Evolutionary conservation across 768 basidiomycete genomes (phyloP).

Genomic region (Cystobasidium tubakii): DNA sequence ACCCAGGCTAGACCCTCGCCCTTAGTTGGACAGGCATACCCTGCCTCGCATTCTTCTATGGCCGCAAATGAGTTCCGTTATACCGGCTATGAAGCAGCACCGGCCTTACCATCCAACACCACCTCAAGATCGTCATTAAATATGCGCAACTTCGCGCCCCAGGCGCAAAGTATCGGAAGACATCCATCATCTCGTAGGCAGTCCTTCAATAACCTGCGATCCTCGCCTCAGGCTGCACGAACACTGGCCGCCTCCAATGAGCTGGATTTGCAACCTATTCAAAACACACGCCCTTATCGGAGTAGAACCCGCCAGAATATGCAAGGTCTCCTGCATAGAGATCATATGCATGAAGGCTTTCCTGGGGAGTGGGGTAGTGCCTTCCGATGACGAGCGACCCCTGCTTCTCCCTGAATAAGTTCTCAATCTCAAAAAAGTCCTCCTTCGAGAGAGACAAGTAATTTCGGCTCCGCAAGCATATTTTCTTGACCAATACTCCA

Average conservation of each 20-base stretch:
- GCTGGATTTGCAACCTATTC: no score
- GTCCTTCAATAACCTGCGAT: neutral
- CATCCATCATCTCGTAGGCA: neutral
- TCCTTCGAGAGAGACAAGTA: no score
- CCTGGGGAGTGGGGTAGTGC: neutral
- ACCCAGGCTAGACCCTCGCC: neutral
- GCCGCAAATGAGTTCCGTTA: neutral
- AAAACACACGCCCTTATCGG: neutral
- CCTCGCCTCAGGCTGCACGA: no score
- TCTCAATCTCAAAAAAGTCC: no score
- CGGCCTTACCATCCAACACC: no score
- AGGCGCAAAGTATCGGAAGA: no score
- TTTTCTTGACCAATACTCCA: no score
- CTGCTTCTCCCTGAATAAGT: no score
- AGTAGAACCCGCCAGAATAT: neutral
- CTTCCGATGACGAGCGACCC: neutral
- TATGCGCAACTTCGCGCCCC: no score
- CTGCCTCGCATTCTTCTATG: neutral
- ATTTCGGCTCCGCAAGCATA: no score
- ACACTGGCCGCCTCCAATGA: no score
- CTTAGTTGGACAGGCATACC: neutral
- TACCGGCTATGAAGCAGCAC: neutral
- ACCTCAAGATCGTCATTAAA: no score
- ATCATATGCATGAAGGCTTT: neutral
- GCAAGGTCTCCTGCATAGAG: neutral